Evolutionary conservation across 768 basidiomycete species (phyloP).

Genomic region (Kwoniella newhampshirensis): DNA sequence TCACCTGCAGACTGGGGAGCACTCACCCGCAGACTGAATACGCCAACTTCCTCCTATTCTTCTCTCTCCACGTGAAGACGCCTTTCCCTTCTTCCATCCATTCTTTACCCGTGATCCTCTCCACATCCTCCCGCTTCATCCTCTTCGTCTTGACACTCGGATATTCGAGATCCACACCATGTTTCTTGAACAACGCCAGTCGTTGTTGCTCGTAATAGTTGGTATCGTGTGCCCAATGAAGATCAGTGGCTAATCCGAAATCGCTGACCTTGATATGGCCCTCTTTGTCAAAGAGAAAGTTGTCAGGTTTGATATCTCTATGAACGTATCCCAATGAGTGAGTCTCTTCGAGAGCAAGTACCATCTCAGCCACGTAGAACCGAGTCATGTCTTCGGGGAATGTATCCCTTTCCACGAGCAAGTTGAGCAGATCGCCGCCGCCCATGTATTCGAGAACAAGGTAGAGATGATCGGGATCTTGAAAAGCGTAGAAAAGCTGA

Average conservation of each 20-base stretch:
- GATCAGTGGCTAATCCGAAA: constrained; percentile 87
- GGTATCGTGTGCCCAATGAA: constrained; percentile 95
- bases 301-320: constrained; percentile 95
- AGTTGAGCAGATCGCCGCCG: constrained; percentile 91
- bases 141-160: constrained; percentile 67
- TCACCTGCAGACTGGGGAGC: neutral
- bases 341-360: constrained; percentile 87
- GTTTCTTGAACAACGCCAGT: constrained; percentile 78
- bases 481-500: constrained; percentile 71
- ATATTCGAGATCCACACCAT: constrained; percentile 94
- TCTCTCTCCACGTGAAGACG: constrained; percentile 93
- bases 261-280: constrained; percentile 94
- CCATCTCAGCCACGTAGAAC: constrained; percentile 97
- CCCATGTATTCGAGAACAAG: constrained; percentile 95
- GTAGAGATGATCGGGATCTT: constrained; percentile 89
- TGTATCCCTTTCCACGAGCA: constrained; percentile 74
- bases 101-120: constrained; percentile 70
- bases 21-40: constrained; percentile 53
- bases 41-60: constrained; percentile 82
- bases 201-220: constrained; percentile 95
- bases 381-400: constrained; percentile 57
- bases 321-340: constrained; percentile 95
- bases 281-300: constrained; percentile 89
- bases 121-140: constrained; percentile 77
- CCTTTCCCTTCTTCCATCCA: constrained; percentile 69